Conservation (phyloP, 2,329 filamentous ascomycete genomes). For the Apiospora phragmitis region DNA sequence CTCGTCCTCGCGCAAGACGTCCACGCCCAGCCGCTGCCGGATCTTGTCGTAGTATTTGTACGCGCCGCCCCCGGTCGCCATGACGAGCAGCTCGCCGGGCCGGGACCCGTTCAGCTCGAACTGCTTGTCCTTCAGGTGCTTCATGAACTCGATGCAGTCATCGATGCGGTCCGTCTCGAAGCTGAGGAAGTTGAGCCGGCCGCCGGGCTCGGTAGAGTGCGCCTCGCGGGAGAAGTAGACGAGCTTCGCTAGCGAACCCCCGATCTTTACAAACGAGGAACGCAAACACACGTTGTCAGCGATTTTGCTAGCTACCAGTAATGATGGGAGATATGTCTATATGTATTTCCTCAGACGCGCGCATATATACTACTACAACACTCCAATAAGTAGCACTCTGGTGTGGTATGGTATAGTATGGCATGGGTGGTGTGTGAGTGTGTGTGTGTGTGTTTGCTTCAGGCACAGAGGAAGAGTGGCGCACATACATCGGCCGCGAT, state of each 20-base stretch:
- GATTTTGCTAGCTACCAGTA: slow-evolving; percentile 5
- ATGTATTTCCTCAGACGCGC: neutral
- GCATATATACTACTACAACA: no score
- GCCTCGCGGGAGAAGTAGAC: slow-evolving; percentile 96
- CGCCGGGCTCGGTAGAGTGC: slow-evolving; percentile 76
- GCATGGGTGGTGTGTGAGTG: neutral
- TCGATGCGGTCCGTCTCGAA: slow-evolving; percentile 97
- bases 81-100: slow-evolving; percentile 77
- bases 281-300: neutral
- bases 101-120: slow-evolving; percentile 71
- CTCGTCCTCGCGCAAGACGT: slow-evolving; percentile 91
- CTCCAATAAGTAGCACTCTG: no score
- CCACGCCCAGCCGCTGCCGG: slow-evolving; percentile 76
- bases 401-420: neutral
- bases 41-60: slow-evolving; percentile 97
- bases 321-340: neutral
- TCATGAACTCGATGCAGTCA: slow-evolving; percentile 90
- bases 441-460: neutral
- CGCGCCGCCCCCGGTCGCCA: slow-evolving; percentile 93
- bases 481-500: slow-evolving; percentile 87
- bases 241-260: slow-evolving; percentile 91
- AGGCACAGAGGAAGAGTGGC: slow-evolving; percentile 4
- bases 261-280: slow-evolving; percentile 65
- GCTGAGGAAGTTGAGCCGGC: slow-evolving; percentile 89
- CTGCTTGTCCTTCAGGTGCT: slow-evolving; percentile 80